Base-by-base conservation (phyloP, 2,329 filamentous ascomycete genomes). In the Nemania sp. region DNA sequence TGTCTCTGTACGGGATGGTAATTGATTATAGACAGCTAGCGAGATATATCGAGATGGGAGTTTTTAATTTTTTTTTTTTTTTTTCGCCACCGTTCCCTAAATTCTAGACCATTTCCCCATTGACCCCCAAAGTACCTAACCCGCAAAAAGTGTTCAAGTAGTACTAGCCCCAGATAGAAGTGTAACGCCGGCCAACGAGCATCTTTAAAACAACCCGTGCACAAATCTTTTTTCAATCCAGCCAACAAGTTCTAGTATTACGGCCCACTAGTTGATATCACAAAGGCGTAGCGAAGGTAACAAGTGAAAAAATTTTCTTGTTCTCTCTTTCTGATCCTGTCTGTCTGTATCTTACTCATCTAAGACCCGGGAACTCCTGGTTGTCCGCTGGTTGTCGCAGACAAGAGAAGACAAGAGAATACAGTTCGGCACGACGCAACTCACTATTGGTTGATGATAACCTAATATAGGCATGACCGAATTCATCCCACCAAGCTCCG, bases 371-470 rank as follows among this genome's bases (percentile, higher is more conserved):
- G 71, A 70, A 62, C 70, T 27, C 49, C 66, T 69, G 58, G 67
- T 68, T 56, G 69, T 73, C 64, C n/a, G n/a, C n/a, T n/a, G n/a
- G n/a, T n/a, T n/a, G n/a, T n/a, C n/a, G n/a, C n/a, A n/a, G n/a
- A n/a, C n/a, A n/a, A n/a, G n/a, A n/a, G 67, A 66, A 24, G 67
- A 15, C 24, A 55, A 64, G 27, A 45, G 61, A 13, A 64, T 22
- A 45, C 55, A 13, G 29, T 61, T 67, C 49, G 62, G 43, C 52
- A 43, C 52, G 68, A 63, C 70, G 70, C 67, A 67, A 66, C 67
- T 72, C 63, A 58, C 68, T 64, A 74, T 74, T 75, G 74, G 72
- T 54, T 67, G 55, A 66, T 70, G 54, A 18, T 52, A 52, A 18
- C n/a, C 24, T 38, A 13, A 26, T 45, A 62, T 66, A 69, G 38